Evolutionary conservation across 306 rosid species (phyloP), one percentile per base, ranked within the genome.

Genomic region (Rosa lucieae): DNA sequence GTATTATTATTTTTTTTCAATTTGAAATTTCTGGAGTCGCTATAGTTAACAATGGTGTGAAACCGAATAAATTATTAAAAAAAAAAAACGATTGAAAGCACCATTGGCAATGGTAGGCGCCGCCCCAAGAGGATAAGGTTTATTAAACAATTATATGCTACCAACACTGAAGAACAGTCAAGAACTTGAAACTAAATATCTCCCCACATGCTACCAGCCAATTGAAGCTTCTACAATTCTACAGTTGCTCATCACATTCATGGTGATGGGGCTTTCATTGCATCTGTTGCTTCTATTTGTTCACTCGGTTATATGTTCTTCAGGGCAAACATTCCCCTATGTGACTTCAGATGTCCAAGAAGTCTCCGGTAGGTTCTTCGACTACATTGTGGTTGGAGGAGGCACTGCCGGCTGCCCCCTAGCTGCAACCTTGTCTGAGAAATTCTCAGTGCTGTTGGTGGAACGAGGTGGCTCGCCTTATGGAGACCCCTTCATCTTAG

Each of bases 381-480:
- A 90, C 83, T 92, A 90, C 85, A 87, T 90, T 13, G 49, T 89
- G 37, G 37, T 32, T 32, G 37, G 37, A 32, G 37, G 37, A 32
- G 37, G 37, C 37, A 32, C 37, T 23, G 49, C 90, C 3, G 97
- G 93, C 4, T 92, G 97, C 70, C 84, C 95, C 29, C 75, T 92
- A 53, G 97, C 95, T 40, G 92, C 95, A 55, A 92, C 95, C 2
- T 69, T 90, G 46, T 89, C 95, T 5, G 83, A 90, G 78, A 89
- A 78, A 35, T 90, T 87, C 77, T 88, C 86, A 0, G 97, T 92
- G 66, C 88, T 92, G 5, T 53, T 92, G 58, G 86, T 89, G 13
- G 97, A 92, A 79, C 82, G 95, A 79, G 97, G 95, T 18, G 80
- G 88, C 69, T 90, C 90, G 11, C 93, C 97, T 0, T 89, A 80